Conservation (phyloP, 805 yeast species). For the Maudiozyma serrabonitensis region DNA sequence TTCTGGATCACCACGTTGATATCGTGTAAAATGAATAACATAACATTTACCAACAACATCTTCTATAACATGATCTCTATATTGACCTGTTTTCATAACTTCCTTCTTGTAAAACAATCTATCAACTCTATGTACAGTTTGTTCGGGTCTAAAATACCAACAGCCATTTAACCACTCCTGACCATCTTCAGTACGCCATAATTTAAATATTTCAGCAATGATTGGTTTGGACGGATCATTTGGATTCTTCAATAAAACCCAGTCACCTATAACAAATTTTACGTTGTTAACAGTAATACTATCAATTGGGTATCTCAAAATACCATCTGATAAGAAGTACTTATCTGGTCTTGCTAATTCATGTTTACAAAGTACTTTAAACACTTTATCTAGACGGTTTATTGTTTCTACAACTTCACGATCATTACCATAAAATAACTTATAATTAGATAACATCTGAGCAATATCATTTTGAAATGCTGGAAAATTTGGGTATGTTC, state of each 20-base stretch:
- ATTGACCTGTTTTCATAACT: slow-evolving; percentile 93
- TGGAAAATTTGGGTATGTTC: slow-evolving; percentile 70
- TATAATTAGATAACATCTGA: slow-evolving; percentile 65
- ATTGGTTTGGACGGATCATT: slow-evolving; percentile 85
- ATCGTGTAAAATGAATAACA: slow-evolving; percentile 88
- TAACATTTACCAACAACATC: slow-evolving; percentile 90
- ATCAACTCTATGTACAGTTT: slow-evolving; percentile 90
- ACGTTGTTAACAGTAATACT: slow-evolving; percentile 61
- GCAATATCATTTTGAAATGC: slow-evolving; percentile 68
- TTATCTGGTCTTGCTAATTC: slow-evolving; percentile 78
- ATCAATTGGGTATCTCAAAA: slow-evolving; percentile 68
- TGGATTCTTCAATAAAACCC: slow-evolving; percentile 86
- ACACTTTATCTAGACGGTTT: slow-evolving; percentile 47
- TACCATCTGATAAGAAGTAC: slow-evolving; percentile 51
- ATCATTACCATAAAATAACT: slow-evolving; percentile 49
- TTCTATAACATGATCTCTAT: slow-evolving; percentile 81
- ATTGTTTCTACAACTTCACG: slow-evolving; percentile 54
- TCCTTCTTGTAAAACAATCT: slow-evolving; percentile 86
- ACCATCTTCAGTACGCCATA: slow-evolving; percentile 76
- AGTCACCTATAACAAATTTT: slow-evolving; percentile 80
- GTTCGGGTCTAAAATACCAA: slow-evolving; percentile 97
- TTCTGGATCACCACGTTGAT: slow-evolving; percentile 89
- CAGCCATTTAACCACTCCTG: slow-evolving; percentile 85
- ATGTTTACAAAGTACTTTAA: slow-evolving; percentile 46
- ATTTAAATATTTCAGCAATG: slow-evolving; percentile 84